Base-by-base conservation (phyloP, 2,329 filamentous ascomycete genomes). In the Curvularia spicifera region DNA sequence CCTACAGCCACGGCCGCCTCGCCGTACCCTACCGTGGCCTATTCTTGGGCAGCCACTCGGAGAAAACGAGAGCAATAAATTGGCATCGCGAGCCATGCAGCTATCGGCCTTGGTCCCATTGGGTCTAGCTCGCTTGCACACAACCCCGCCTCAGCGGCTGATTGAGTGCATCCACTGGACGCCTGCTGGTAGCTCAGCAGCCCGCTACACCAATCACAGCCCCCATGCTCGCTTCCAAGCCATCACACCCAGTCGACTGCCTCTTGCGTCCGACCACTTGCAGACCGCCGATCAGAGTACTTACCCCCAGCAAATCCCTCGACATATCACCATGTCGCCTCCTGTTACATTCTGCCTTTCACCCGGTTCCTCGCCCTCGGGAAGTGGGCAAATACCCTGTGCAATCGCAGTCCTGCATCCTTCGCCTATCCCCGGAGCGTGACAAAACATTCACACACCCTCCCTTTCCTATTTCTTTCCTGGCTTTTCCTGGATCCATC, bases 131-230 rank as follows among this genome's bases (percentile, higher is more conserved):
- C 50, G 28, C 48, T 51, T 54, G 46, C 40, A 51, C 22, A 53
- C 60, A 60, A 64, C 72, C 73, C 72, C 72, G 66, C 71, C 65
- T 57, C 69, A 69, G 74, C 74, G 73, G 66, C 61, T 76, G 68
- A 56, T 60, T 57, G 60, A 62, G 58, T 57, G 56, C 67, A 67
- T 51, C 66, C 44, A 71, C 69, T 76, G 71, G 73, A 69, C 70
- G 68, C 67, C 65, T 33, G 59, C 64, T 55, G 63, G 60, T 63
- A 56, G 58, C 62, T 61, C 59, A 63, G 59, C 57, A 71, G 69
- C 68, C 66, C 61, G 35, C 37, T 49, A 49, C 55, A 26, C 73
- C 73, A 76, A 76, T 76, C 70, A 75, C 60, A 37, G 55, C 10
- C 13, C 29, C 63, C 48, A 56, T 43, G 47, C 22, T 40, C 59